Evolutionary conservation across 2,329 filamentous ascomycete species (phyloP), one percentile per base, ranked within the genome.

Genomic region (Nannizziopsis barbatae): DNA sequence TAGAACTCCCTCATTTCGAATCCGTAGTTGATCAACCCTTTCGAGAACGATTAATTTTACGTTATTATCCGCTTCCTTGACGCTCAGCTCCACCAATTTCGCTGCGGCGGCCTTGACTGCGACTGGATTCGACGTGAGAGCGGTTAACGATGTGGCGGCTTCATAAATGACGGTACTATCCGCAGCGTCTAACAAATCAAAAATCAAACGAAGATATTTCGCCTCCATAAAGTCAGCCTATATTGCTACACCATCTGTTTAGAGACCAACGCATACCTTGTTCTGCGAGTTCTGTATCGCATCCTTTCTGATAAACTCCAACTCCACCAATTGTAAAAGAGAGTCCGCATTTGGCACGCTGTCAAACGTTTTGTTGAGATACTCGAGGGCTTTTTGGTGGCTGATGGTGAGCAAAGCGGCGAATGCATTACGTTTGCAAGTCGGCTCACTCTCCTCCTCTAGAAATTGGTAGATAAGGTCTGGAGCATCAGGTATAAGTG

Each of bases 51-150:
- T 98, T 40, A 98, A 81, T 72, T 98, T 98, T 55, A 98, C 92
- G 63, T 98, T 98, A 74, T 98, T 98, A 66, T 98, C 92, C 0
- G 92, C 83, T 69, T 96, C 92, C 70, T 94, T 95, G 65, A 98
- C 95, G 64, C 85, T 88, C 7, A 98, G 75, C 67, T 98, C 92
- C 55, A 96, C 95, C 65, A 98, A 92, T 64, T 98, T 98, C 58
- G 80, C 79, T 11, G 92, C 92, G 8, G 92, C 92, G 20, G 92
- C 92, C 71, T 96, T 98, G 51, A 98, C 90, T 14, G 92, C 92
- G 10, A 98, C 92, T 0, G 92, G 90, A 69, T 98, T 98, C 67
- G 80, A 93, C 15, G 92, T 98, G 46, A 98, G 77, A 1, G 89
- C 83, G 5, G 90, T 96, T 49, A 98, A 75, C 10, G 90, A 95